phyloP scores from a whole-genome alignment of 169 alveolate genomes.

The Plasmodium malariae region DNA sequence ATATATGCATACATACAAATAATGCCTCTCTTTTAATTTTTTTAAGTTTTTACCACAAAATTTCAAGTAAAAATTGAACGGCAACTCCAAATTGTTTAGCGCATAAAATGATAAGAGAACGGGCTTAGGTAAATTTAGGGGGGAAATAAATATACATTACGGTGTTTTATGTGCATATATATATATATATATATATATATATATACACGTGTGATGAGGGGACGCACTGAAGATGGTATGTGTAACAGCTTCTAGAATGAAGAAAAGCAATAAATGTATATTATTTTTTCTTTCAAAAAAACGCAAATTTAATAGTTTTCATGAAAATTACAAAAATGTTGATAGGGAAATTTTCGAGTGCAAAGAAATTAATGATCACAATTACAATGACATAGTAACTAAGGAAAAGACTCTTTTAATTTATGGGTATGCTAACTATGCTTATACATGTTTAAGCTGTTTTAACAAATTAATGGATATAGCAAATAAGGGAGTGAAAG shows the following conservation, averaged over 20 bases:
- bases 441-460: conserved; percentile 25
- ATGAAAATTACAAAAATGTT: conserved; percentile 2
- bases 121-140: neutral
- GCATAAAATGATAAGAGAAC: too few relatives aligned
- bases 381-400: conserved; percentile 28
- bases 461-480: conserved; percentile 31
- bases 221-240: conserved; percentile 5
- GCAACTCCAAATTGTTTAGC: too few relatives aligned
- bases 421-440: conserved; percentile 70
- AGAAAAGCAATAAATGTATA: neutral
- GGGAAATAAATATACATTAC: neutral
- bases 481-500: neutral
- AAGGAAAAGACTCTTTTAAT: conserved; percentile 43
- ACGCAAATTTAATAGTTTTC: conserved; percentile 11
- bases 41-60: too few relatives aligned
- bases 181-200: neutral
- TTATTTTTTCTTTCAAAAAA: neutral
- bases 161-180: neutral
- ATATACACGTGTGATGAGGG: neutral
- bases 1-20: too few relatives aligned
- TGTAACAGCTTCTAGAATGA: neutral
- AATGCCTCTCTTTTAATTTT: too few relatives aligned
- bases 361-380: conserved; percentile 64
- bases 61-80: too few relatives aligned
- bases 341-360: conserved; percentile 14